These are phyloP conservation scores for Colletotrichum destructivum DNA, from an alignment of 2,329 filamentous ascomycete species.

Conservation along the genomic window DNA sequence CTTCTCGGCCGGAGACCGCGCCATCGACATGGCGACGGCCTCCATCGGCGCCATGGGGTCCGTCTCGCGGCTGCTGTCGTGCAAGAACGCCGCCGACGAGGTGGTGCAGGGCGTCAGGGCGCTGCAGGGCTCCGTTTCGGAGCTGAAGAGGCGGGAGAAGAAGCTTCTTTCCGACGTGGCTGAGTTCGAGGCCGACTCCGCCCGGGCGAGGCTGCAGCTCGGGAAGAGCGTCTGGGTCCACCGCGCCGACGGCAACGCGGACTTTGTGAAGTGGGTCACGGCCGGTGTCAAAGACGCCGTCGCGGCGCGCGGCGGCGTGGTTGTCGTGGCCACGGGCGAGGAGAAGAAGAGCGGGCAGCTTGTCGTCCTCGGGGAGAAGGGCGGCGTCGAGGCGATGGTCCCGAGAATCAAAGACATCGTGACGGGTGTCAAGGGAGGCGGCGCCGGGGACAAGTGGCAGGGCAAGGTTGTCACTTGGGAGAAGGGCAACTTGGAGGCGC, in stretches of 20 bases:
- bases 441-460: constrained; percentile 51
- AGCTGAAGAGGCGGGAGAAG: constrained; percentile 46
- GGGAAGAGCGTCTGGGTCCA: constrained; percentile 47
- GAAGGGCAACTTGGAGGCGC: constrained; percentile 43
- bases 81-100: constrained; percentile 44
- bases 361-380: constrained; percentile 47
- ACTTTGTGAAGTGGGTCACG: constrained; percentile 51
- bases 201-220: constrained; percentile 29
- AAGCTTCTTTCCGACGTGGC: constrained; percentile 50
- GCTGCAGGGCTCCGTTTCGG: constrained; percentile 41
- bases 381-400: constrained; percentile 43
- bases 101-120: constrained; percentile 42
- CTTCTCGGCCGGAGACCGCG: constrained; percentile 49
- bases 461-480: constrained; percentile 51
- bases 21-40: constrained; percentile 45
- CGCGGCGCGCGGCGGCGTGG: constrained; percentile 37
- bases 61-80: constrained; percentile 48
- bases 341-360: constrained; percentile 46
- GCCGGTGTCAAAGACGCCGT: constrained; percentile 45
- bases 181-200: constrained; percentile 48
- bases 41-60: constrained; percentile 46
- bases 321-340: constrained; percentile 49
- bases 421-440: constrained; percentile 49
- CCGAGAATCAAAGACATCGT: constrained; percentile 43
- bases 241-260: constrained; percentile 46